Conservation (phyloP, 257 asterid genomes). For the Solanum dulcamara region DNA sequence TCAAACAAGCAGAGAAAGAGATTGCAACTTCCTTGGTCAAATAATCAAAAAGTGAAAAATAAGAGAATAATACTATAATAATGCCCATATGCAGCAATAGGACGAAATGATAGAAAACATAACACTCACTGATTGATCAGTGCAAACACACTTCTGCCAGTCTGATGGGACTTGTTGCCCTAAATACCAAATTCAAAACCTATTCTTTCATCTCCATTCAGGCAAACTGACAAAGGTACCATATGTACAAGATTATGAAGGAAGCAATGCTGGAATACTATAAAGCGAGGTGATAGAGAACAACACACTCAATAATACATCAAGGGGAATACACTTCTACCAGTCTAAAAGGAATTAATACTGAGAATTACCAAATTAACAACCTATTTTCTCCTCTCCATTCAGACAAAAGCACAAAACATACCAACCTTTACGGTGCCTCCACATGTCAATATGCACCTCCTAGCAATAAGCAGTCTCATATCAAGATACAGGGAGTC, state of each 20-base stretch:
- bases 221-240: slow-evolving; percentile 14
- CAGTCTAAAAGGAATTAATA: not conserved
- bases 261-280: not conserved
- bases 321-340: not conserved
- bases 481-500: slow-evolving; percentile 48
- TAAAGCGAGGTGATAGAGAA: not conserved
- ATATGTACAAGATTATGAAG: not conserved
- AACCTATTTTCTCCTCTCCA: not conserved
- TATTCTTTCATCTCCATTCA: not conserved
- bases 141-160: not conserved
- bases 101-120: not conserved
- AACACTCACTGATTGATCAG: not conserved
- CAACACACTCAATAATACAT: not conserved
- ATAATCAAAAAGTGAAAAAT: not conserved
- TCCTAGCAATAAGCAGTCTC: slow-evolving; percentile 58
- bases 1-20: not conserved
- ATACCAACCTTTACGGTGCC: slow-evolving; percentile 64
- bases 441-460: slow-evolving; percentile 45
- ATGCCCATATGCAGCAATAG: not conserved
- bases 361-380: not conserved
- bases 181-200: not conserved
- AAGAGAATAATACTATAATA: not conserved
- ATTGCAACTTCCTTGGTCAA: not conserved
- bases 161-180: not conserved
- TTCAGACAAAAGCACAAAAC: slow-evolving; percentile 14